A percentile compares a stretch with the other conserved stretches of the same genome.
phyloP scores from a whole-genome alignment of 768 basidiomycete species.

The Tricholoma saponaceum region DNA sequence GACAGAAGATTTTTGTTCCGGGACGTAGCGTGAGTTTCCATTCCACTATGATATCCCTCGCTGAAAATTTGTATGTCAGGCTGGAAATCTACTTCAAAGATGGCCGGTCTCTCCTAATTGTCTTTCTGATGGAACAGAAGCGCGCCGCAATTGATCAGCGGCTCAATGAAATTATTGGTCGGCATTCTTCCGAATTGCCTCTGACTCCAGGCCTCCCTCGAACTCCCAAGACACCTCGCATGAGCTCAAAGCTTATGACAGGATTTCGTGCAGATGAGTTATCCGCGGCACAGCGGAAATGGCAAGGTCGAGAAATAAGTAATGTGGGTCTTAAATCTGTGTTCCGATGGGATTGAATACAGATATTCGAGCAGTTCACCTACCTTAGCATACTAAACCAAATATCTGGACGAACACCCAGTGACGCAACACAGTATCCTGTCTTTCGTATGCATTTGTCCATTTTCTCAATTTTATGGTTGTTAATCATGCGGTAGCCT shows the following conservation, averaged over 20 bases:
- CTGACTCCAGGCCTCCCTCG: constrained; percentile 49
- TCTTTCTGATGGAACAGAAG: constrained; percentile 69
- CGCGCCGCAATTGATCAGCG: constrained; percentile 57
- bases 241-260: constrained; percentile 47
- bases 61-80: constrained; percentile 30
- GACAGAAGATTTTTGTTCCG: constrained; percentile 86
- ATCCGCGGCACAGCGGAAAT: constrained; percentile 68
- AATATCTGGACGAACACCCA: constrained; percentile 88
- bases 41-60: neutral
- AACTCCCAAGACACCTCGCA: constrained; percentile 51
- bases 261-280: constrained; percentile 59
- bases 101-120: constrained; percentile 79
- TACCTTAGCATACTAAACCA: constrained; percentile 90
- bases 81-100: constrained; percentile 93
- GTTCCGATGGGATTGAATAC: neutral
- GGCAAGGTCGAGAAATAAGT: constrained; percentile 89
- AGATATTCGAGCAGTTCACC: constrained; percentile 55
- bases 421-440: constrained; percentile 93
- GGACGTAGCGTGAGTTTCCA: constrained; percentile 73
- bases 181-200: constrained; percentile 34
- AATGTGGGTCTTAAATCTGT: constrained; percentile 51
- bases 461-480: neutral
- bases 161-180: constrained; percentile 44
- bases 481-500: constrained; percentile 45
- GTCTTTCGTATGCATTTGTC: constrained; percentile 63